Base-by-base conservation (phyloP, 176 grass and related monocot genomes). In the Lolium perenne region DNA sequence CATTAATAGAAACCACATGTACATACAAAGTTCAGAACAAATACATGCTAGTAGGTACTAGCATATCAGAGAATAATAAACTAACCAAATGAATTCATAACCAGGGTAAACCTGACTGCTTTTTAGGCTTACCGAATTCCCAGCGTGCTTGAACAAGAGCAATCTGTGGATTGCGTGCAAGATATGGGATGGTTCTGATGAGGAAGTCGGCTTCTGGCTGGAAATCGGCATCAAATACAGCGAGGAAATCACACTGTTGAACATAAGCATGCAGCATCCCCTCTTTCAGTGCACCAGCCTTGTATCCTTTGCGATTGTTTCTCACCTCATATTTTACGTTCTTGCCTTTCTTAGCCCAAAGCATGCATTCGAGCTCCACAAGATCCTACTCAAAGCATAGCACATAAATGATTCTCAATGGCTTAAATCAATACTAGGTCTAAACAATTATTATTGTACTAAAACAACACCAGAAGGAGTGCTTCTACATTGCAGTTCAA, bases 181-280 rank as follows among this genome's bases (percentile, higher is more conserved):
- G 84, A 88, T 93, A 99, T 18, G 94, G 94, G 64, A 99, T 53
- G 8, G 86, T 94, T 86, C 87, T 94, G 47, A 86, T 40, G 61
- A 96, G 93, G 67, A 99, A 99, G 77, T 99, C 97, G 6, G 94
- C 35, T 82, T 96, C 92, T 13, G 94, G 97, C 64, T 99, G 92
- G 87, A 99, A 99, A 94, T 99, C 97, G 29, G 97, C 86, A 58
- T 99, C 97, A 80, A 99, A 99, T 64, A 99, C 90, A 38, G 85
- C 94, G 7, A 99, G 94, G 85, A 96, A 99, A 48, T 99, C 92
- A 84, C 94, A 99, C 68, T 91, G 86, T 74, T 83, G 88, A 9
- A 83, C 92, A 71, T 98, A 98, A 35, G 79, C 86, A 56, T 90
- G 83, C 55, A 86, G 75, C 92, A 98, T 91, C 87, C 94, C 97